Percentiles rank a stretch among this genome's conserved stretches.
Conservation (phyloP, 371 early-diverging fungal species). For the Sporodiniella umbellata region DNA sequence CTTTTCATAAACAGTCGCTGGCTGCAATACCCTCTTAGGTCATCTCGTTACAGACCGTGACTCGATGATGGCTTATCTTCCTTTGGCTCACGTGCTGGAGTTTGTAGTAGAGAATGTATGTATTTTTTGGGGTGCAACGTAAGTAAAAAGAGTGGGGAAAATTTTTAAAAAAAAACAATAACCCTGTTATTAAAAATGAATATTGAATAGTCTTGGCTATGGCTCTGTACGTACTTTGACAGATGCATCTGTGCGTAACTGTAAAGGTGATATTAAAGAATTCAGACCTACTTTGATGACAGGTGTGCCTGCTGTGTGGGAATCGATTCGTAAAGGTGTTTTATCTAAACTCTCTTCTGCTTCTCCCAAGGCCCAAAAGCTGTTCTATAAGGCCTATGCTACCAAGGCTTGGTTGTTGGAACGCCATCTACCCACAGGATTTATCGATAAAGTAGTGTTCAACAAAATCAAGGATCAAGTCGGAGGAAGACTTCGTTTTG, state of each 20-base stretch:
- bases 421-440: conserved; percentile 62
- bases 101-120: conserved; percentile 77
- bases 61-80: conserved; percentile 87
- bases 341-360: conserved; percentile 64
- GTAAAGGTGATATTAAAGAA: conserved; percentile 93
- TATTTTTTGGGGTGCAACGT: conserved; percentile 69
- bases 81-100: conserved; percentile 92
- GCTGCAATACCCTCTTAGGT: conserved; percentile 49
- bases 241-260: conserved; percentile 87
- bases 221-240: conserved; percentile 85
- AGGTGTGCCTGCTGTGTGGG: conserved; percentile 94
- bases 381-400: conserved; percentile 74
- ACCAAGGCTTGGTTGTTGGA: conserved; percentile 76
- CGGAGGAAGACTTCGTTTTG: conserved; percentile 89
- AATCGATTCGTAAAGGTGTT: conserved; percentile 88
- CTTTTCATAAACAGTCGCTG: conserved; percentile 50
- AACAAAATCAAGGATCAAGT: conserved; percentile 85
- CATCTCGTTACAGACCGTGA: conserved; percentile 49
- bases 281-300: conserved; percentile 90
- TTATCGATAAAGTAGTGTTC: conserved; percentile 86
- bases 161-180: no score
- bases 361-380: conserved; percentile 61
- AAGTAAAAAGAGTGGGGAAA: not conserved
- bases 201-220: conserved; percentile 70
- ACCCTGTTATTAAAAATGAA: not conserved